Base-by-base conservation (phyloP, 2,329 filamentous ascomycete species). In the Cytospora schulzeri region DNA sequence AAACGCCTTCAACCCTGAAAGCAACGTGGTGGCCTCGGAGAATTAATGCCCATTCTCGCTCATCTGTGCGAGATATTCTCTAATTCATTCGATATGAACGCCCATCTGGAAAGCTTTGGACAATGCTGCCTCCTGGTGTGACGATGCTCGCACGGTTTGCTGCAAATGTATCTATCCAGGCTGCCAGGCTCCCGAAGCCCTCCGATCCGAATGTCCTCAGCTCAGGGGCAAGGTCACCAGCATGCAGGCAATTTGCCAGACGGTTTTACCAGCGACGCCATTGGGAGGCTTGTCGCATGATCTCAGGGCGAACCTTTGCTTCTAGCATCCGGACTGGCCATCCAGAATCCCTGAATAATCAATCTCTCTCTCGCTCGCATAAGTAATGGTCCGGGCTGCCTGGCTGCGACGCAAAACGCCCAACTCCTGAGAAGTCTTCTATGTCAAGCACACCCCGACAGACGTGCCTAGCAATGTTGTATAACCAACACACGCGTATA, bases 221-320 rank as follows among this genome's bases (percentile, higher is more conserved):
- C 52, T 35, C 52, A 56, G 45, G 52, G 59, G 38, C 41, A 41
- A 28, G 33, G 38, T 56, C 60, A 50, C 52, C 28, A 31, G 60
- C 38, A 56, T 62, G 52, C 52, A 26, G 22, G 53, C 53, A 62
- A 56, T 62, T 38, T 56, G 31, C n/a, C 33, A 35, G 48, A 38
- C 53, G 51, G 26, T 31, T 60, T 45, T 51, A 54, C 61, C 57
- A 64, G 35, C 56, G 26, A 54, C 38, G 24, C 48, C 38, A 24
- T 41, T 51, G 28, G 24, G 35, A 50, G 61, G 53, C 57, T 58
- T 56, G 62, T 64, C 62, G 62, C 62, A 64, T 66, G 62, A 66
- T 61, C 57, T 31, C 48, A 48, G 59, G 15, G 57, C 62, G 62
- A 38, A 48, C 53, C 55, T 57, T 60, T 56, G 52, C 53, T 55